Conservation (phyloP, 2,329 filamentous ascomycete species). For the Paraconiothyrium brasiliense region DNA sequence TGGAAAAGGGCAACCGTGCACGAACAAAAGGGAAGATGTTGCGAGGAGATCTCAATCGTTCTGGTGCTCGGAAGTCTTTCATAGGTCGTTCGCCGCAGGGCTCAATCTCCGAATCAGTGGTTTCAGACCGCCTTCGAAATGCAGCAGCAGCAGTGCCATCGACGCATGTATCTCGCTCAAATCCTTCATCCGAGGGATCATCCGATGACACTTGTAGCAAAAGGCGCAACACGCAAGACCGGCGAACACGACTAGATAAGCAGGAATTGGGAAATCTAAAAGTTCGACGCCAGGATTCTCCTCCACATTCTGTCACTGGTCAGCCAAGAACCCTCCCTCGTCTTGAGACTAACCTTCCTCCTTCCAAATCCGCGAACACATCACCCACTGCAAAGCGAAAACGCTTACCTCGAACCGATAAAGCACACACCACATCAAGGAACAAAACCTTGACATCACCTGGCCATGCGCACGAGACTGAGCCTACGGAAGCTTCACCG, state of each 20-base stretch:
- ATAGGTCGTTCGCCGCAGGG: conserved; percentile 25
- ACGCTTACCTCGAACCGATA: conserved; percentile 22
- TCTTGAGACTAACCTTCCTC: conserved; percentile 33
- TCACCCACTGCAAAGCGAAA: conserved; percentile 32
- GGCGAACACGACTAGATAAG: not conserved
- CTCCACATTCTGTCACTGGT: conserved; percentile 18
- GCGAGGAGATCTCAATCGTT: conserved; percentile 29
- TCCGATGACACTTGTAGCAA: not conserved
- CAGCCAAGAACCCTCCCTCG: conserved; percentile 24
- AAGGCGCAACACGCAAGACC: not conserved
- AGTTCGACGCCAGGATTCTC: conserved; percentile 20
- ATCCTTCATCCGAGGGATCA: not conserved
- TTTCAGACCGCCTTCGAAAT: conserved; percentile 3
- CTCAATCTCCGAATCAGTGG: conserved; percentile 11
- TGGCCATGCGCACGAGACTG: conserved; percentile 6
- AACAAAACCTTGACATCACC: conserved; percentile 19
- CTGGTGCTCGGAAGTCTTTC: conserved; percentile 38
- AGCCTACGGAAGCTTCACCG: conserved; percentile 22
- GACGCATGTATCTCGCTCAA: not conserved
- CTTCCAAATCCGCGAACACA: conserved; percentile 31
- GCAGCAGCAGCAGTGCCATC: not conserved
- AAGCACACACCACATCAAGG: conserved; percentile 14
- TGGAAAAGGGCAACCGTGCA: conserved; percentile 28
- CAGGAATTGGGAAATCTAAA: conserved; percentile 8
- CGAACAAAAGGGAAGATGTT: conserved; percentile 22